phyloP scores from a whole-genome alignment of 768 basidiomycete species.

The Tylopilus sp. region DNA sequence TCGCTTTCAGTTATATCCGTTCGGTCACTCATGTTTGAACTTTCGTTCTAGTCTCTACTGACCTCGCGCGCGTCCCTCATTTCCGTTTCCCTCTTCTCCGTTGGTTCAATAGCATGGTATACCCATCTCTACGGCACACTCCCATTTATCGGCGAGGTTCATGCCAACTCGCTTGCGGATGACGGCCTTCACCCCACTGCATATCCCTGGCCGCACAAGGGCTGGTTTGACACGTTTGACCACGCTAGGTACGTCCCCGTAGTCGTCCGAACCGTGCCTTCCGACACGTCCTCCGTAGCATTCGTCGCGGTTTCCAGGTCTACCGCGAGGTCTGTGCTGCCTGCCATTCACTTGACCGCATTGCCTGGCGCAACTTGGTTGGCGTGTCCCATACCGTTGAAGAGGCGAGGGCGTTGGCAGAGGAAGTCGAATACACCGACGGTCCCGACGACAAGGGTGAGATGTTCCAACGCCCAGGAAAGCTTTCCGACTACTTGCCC shows the following conservation, averaged over 20 bases:
- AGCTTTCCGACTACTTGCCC: constrained; percentile 96
- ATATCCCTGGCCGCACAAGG: constrained; percentile 92
- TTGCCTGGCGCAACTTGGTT: constrained; percentile 99
- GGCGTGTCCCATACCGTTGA: constrained; percentile 95
- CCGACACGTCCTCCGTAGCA: constrained; percentile 45
- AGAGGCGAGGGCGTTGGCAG: constrained; percentile 87
- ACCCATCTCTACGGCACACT: constrained; percentile 88
- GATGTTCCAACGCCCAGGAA: constrained; percentile 99
- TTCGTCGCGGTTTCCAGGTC: constrained; percentile 93
- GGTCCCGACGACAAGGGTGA: constrained; percentile 93
- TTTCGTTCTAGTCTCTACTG: constrained; percentile 48
- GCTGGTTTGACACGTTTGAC: constrained; percentile 88
- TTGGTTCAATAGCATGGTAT: constrained; percentile 95
- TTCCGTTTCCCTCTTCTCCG: constrained; percentile 73
- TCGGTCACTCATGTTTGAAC: neutral
- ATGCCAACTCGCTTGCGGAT: constrained; percentile 89
- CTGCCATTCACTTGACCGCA: constrained; percentile 98
- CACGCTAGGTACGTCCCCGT: constrained; percentile 76
- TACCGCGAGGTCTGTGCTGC: constrained; percentile 99
- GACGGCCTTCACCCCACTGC: constrained; percentile 87
- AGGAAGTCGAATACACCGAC: constrained; percentile 95
- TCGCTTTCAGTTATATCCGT: constrained; percentile 1
- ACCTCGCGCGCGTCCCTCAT: constrained; percentile 72
- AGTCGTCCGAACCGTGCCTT: constrained; percentile 8
- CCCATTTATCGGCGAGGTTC: constrained; percentile 88